Percentiles rank a stretch among this genome's conserved stretches.
Evolutionary conservation across 139 green algal genomes (phyloP).

Genomic region (Coccomyxa sp.): DNA sequence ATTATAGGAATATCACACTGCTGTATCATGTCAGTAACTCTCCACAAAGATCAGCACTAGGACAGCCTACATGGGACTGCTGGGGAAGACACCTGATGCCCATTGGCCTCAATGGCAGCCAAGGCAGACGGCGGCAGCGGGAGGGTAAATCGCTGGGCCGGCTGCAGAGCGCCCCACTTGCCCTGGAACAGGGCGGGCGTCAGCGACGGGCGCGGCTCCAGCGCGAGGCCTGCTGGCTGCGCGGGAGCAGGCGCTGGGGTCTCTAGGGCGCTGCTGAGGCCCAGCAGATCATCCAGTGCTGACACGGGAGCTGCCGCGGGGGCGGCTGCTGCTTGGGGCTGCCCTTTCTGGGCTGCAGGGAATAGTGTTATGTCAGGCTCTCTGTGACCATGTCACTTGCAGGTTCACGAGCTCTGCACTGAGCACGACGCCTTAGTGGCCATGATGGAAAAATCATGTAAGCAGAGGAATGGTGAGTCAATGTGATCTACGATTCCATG

Average conservation of each 20-base stretch:
- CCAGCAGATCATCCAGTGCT: conserved; percentile 18
- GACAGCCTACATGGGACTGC: background rate
- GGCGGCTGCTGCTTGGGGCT: no score
- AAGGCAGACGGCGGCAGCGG: conserved; percentile 30
- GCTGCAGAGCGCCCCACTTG: conserved; percentile 55
- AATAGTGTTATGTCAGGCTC: no score
- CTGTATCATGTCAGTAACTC: no score
- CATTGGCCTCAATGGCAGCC: conserved; percentile 43
- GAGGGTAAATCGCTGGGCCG: conserved; percentile 27
- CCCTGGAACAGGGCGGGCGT: conserved; percentile 52
- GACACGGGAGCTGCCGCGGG: background rate
- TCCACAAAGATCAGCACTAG: background rate
- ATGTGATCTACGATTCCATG: background rate
- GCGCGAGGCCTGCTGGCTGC: conserved; percentile 12
- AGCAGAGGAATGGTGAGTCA: no score
- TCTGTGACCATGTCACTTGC: no score
- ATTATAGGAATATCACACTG: no score
- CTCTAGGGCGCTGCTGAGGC: background rate
- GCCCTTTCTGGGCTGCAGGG: no score
- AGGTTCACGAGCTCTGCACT: no score
- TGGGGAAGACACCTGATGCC: conserved; percentile 26
- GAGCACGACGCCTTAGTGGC: no score
- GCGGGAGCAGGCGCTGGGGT: conserved; percentile 1
- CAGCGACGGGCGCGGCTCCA: conserved; percentile 14
- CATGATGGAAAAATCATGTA: no score